Conservation (phyloP, 345 rosid species). For the Corchorus capsularis region DNA sequence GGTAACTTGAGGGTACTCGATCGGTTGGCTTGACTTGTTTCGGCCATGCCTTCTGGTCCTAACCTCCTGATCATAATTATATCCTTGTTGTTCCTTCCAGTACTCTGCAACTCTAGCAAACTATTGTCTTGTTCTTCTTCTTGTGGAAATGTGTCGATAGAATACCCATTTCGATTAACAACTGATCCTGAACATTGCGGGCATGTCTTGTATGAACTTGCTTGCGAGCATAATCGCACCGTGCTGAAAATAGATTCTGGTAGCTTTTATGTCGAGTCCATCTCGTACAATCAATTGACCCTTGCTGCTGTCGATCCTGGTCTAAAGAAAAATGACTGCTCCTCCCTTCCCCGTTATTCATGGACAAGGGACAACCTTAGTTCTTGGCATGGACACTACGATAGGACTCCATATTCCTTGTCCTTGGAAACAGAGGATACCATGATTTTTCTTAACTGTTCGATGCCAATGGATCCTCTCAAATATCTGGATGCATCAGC, state of each 20-base stretch:
- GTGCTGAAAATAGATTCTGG: background rate
- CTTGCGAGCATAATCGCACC: too few relatives aligned
- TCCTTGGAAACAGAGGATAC: background rate
- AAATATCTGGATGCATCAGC: background rate
- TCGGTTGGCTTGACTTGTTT: background rate
- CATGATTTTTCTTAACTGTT: background rate
- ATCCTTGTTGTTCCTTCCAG: background rate
- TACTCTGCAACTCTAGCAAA: background rate
- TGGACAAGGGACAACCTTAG: background rate
- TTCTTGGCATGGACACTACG: too few relatives aligned
- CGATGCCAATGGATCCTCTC: background rate
- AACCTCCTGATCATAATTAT: background rate
- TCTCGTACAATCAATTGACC: background rate
- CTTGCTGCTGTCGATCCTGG: slow-evolving; percentile 1
- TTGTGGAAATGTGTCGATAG: background rate
- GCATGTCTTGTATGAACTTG: too few relatives aligned
- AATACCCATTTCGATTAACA: too few relatives aligned
- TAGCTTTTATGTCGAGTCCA: background rate
- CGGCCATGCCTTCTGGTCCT: background rate
- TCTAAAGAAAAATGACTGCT: background rate
- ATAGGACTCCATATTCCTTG: background rate
- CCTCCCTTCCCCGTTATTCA: background rate
- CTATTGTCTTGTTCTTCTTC: background rate
- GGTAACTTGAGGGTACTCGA: background rate
- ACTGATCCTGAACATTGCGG: too few relatives aligned